Conservation (phyloP, 345 rosid genomes). For the Diplotaxis tenuifolia region DNA sequence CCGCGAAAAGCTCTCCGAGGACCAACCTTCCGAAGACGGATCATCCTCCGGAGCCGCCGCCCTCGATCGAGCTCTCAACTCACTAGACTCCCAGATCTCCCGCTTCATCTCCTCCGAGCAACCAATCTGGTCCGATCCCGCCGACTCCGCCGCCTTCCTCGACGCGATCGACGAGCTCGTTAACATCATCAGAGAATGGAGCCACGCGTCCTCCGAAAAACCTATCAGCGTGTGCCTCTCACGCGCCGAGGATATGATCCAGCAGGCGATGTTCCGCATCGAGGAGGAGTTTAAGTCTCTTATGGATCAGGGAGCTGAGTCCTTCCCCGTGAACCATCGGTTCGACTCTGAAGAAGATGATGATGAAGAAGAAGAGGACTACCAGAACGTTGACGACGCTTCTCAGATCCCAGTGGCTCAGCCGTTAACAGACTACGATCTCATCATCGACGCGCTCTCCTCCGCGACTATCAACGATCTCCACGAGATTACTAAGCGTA, state of each 20-base stretch:
- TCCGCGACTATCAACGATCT: constrained; percentile 71
- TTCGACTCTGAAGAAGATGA: constrained; percentile 55
- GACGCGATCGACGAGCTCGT: constrained; percentile 68
- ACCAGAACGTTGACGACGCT: constrained; percentile 36
- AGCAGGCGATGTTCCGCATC: constrained; percentile 78
- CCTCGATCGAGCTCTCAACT: constrained; percentile 53
- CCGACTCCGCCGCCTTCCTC: constrained; percentile 71
- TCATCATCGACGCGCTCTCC: constrained; percentile 84
- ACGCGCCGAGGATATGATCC: constrained; percentile 79
- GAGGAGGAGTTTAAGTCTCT: constrained; percentile 73
- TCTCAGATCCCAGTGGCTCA: constrained; percentile 84
- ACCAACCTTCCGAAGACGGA: constrained; percentile 38
- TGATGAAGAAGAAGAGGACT: constrained; percentile 32
- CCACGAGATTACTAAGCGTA: constrained; percentile 82
- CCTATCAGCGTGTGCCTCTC: constrained; percentile 46
- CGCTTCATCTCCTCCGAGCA: constrained; percentile 57
- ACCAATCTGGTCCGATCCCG: constrained; percentile 84
- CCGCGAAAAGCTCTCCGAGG: constrained; percentile 65
- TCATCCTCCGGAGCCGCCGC: constrained; percentile 43
- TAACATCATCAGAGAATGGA: constrained; percentile 47
- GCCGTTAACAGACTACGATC: constrained; percentile 70
- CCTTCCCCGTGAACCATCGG: constrained; percentile 49
- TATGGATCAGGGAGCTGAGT: constrained; percentile 72
- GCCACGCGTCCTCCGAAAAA: constrained; percentile 52
- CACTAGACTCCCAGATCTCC: constrained; percentile 71